These are phyloP conservation scores for Phytophthora fragariaefolia DNA, from an alignment of 352 stramenopile genomes.

Conservation along the genomic window DNA sequence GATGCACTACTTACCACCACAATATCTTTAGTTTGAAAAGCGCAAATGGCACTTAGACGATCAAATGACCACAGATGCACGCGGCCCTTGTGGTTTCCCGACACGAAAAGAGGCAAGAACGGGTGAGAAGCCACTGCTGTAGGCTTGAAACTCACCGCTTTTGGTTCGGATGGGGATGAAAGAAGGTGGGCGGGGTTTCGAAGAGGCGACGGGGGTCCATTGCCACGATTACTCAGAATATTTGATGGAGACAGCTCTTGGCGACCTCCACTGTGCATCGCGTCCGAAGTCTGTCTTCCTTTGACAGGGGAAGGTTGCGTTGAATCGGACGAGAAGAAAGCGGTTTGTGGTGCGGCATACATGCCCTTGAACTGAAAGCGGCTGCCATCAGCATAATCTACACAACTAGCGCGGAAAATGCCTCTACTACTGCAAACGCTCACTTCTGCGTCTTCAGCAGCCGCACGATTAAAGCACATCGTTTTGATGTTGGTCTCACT, in stretches of 20 bases:
- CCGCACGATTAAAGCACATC: slow-evolving; percentile 81
- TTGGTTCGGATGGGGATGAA: slow-evolving; percentile 43
- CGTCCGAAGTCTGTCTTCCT: slow-evolving; percentile 22
- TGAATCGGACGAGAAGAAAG: slow-evolving; percentile 44
- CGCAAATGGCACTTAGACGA: slow-evolving; percentile 69
- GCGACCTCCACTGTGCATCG: slow-evolving; percentile 21
- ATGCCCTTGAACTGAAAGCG: slow-evolving; percentile 88
- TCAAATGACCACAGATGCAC: slow-evolving; percentile 89
- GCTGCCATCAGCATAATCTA: slow-evolving; percentile 70
- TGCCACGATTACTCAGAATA: slow-evolving; percentile 27
- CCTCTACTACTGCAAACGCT: slow-evolving; percentile 80
- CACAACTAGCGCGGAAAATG: slow-evolving; percentile 69
- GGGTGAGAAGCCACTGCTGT: slow-evolving; percentile 78
- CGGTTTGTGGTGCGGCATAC: slow-evolving; percentile 60
- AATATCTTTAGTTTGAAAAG: slow-evolving; percentile 74
- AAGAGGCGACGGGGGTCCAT: slow-evolving; percentile 33
- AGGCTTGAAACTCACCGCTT: slow-evolving; percentile 77
- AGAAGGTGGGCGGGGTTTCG: slow-evolving; percentile 40
- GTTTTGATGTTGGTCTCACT: slow-evolving; percentile 86
- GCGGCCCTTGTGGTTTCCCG: slow-evolving; percentile 80
- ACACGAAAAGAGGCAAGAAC: slow-evolving; percentile 81
- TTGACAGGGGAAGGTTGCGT: slow-evolving; percentile 34
- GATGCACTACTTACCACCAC: slow-evolving; percentile 48
- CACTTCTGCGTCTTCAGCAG: slow-evolving; percentile 61
- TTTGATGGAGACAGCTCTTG: slow-evolving; percentile 35